Percentiles rank a stretch among this genome's conserved stretches.
phyloP scores from a whole-genome alignment of 495 filamentous ascomycete genomes.

The Terfezia boudieri region DNA sequence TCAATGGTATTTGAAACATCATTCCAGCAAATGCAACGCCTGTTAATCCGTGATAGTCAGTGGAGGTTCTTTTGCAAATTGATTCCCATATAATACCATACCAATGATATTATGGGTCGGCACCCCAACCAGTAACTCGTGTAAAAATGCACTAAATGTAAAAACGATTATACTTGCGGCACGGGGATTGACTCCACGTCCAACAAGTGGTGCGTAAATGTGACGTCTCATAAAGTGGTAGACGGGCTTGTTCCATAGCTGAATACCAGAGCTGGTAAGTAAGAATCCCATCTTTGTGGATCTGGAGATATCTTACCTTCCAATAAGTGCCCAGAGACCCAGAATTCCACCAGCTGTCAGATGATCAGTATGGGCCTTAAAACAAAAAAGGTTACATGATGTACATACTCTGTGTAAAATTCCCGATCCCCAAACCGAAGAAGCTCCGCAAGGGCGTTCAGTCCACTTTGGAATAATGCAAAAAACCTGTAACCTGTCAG shows the following conservation, averaged over 20 bases:
- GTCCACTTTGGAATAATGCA: conserved; percentile 68
- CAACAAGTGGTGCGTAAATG: conserved; percentile 65
- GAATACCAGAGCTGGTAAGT: conserved; percentile 4
- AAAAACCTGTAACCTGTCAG: conserved; percentile 35
- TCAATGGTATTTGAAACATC: conserved; percentile 77
- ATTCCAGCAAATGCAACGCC: conserved; percentile 86
- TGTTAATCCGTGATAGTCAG: conserved; percentile 11
- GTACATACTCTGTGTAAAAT: conserved; percentile 53
- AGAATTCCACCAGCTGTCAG: conserved; percentile 71
- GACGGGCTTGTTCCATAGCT: conserved; percentile 92
- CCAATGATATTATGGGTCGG: conserved; percentile 90
- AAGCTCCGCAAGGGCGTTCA: conserved; percentile 81
- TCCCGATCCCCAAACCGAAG: conserved; percentile 77
- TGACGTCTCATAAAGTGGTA: conserved; percentile 90
- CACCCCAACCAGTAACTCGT: conserved; percentile 81
- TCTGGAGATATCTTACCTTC: conserved; percentile 17
- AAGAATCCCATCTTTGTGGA: background rate
- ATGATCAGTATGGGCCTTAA: background rate
- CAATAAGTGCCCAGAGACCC: conserved; percentile 70
- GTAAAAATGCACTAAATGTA: conserved; percentile 60
- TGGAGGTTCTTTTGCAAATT: conserved; percentile 4
- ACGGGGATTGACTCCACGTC: conserved; percentile 47
- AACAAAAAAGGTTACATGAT: background rate
- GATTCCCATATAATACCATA: conserved; percentile 19
- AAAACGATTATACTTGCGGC: conserved; percentile 61